phyloP scores from a whole-genome alignment of 208 protist genomes.

The Plasmodiophora brassicae region DNA sequence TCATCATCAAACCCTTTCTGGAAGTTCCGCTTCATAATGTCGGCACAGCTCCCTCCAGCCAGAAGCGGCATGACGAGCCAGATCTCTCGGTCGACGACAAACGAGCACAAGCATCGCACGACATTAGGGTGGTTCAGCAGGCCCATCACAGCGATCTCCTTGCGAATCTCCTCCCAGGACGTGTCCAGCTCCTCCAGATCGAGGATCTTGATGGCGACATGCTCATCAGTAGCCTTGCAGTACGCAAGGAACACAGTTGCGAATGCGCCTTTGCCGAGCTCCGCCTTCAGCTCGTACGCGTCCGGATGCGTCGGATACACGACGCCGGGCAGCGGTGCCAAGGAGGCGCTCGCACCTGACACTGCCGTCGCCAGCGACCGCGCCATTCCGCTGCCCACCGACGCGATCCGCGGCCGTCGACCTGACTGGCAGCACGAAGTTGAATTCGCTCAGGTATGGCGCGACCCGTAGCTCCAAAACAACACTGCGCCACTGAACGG shows the following conservation, averaged over 20 bases:
- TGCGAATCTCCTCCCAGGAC: constrained; percentile 37
- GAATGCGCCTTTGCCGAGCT: constrained; percentile 16
- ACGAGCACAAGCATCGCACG: constrained; percentile 27
- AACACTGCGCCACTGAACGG: too few species aligned
- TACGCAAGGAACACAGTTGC: constrained; percentile 20
- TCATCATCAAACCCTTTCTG: constrained; percentile 38
- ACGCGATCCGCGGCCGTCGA: too few species aligned
- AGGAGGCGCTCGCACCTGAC: background rate
- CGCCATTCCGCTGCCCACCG: too few species aligned
- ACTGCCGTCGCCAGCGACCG: too few species aligned
- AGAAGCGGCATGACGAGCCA: constrained; percentile 43
- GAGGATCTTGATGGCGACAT: constrained; percentile 29
- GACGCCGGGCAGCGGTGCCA: background rate
- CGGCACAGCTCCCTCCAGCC: constrained; percentile 20
- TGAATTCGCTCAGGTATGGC: too few species aligned
- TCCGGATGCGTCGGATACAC: background rate
- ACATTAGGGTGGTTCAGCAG: constrained; percentile 42
- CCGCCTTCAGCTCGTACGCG: constrained; percentile 17
- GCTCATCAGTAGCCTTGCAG: constrained; percentile 29
- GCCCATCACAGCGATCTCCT: constrained; percentile 36
- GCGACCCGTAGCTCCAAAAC: too few species aligned
- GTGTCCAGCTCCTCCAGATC: constrained; percentile 34
- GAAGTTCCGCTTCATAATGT: constrained; percentile 35
- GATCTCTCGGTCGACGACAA: constrained; percentile 32
- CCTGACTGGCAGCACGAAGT: too few species aligned